Conservation (phyloP, 1,139 yeast species). For the Pichia sp. region DNA sequence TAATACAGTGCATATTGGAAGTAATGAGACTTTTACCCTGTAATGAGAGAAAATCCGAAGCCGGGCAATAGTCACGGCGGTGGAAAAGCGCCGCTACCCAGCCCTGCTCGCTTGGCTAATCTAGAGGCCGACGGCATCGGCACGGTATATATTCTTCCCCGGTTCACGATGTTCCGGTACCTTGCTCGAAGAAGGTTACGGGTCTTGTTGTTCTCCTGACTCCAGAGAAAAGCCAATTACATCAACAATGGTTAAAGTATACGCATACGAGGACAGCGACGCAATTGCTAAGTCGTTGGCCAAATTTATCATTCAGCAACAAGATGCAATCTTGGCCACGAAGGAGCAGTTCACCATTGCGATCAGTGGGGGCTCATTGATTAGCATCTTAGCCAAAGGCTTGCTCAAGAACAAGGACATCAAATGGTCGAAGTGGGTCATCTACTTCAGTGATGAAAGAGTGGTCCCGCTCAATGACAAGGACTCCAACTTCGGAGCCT, state of each 20-base stretch:
- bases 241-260: slow-evolving; percentile 36
- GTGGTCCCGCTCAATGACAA: slow-evolving; percentile 61
- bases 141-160: too few relatives aligned
- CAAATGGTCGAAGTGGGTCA: slow-evolving; percentile 65
- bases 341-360: slow-evolving; percentile 61
- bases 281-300: slow-evolving; percentile 61
- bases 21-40: too few relatives aligned
- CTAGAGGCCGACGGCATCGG: too few relatives aligned
- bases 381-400: slow-evolving; percentile 68
- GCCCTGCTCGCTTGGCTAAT: too few relatives aligned
- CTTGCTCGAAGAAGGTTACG: too few relatives aligned
- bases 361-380: slow-evolving; percentile 85
- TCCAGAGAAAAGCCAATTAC: not conserved
- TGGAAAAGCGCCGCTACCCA: too few relatives aligned
- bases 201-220: too few relatives aligned
- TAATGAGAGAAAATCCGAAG: too few relatives aligned
- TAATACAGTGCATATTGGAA: too few relatives aligned
- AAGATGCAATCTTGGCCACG: slow-evolving; percentile 46
- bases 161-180: too few relatives aligned
- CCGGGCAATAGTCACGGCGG: too few relatives aligned
- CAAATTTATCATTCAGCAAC: slow-evolving; percentile 49
- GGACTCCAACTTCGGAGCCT: slow-evolving; percentile 66
- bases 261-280: slow-evolving; percentile 49
- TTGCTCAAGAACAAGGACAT: slow-evolving; percentile 55
- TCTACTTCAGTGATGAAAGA: slow-evolving; percentile 70